A percentile compares a stretch with the other conserved stretches of the same genome.
Conservation (phyloP, 2,329 filamentous ascomycete species). For the Ophiostoma tasmaniense region DNA sequence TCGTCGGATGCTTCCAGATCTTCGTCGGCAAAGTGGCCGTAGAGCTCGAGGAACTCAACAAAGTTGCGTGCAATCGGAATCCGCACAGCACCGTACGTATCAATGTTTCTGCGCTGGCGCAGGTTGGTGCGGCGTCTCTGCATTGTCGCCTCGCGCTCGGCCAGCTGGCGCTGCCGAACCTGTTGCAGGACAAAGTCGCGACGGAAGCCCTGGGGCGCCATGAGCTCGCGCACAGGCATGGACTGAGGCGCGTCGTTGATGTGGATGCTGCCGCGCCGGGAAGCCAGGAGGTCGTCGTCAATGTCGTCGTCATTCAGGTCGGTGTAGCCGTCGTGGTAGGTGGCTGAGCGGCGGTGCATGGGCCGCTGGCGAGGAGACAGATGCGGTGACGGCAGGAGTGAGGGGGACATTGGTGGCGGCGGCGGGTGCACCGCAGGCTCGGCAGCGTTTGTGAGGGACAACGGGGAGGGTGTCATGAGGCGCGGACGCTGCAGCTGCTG, state of each 20-base stretch:
- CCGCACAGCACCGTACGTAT: conserved; percentile 15
- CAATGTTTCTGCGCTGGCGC: conserved; percentile 13
- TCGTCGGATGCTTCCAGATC: conserved; percentile 54
- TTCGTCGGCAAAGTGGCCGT: conserved; percentile 69
- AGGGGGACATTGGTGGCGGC: not conserved
- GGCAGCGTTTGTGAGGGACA: conserved; percentile 3
- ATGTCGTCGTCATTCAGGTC: not conserved
- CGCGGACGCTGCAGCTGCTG: conserved; percentile 23
- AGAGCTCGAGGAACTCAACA: conserved; percentile 66
- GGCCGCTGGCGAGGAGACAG: not conserved
- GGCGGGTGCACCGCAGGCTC: not conserved
- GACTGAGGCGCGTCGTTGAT: conserved; percentile 22
- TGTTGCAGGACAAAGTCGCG: conserved; percentile 36
- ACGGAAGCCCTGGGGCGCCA: conserved; percentile 41
- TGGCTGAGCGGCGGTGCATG: conserved; percentile 46
- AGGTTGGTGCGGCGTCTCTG: conserved; percentile 17
- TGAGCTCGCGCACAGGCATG: conserved; percentile 26
- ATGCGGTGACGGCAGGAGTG: not conserved
- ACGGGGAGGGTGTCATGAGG: conserved; percentile 10
- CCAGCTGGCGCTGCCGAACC: conserved; percentile 25
- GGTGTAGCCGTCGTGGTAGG: conserved; percentile 29
- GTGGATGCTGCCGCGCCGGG: not conserved
- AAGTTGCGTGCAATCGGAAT: conserved; percentile 59
- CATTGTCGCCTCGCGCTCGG: conserved; percentile 26
- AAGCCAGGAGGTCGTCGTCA: not conserved